Percentiles rank a stretch among this genome's conserved stretches.
Conservation (phyloP, 2,329 filamentous ascomycete species). For the Exophiala spinifera region DNA sequence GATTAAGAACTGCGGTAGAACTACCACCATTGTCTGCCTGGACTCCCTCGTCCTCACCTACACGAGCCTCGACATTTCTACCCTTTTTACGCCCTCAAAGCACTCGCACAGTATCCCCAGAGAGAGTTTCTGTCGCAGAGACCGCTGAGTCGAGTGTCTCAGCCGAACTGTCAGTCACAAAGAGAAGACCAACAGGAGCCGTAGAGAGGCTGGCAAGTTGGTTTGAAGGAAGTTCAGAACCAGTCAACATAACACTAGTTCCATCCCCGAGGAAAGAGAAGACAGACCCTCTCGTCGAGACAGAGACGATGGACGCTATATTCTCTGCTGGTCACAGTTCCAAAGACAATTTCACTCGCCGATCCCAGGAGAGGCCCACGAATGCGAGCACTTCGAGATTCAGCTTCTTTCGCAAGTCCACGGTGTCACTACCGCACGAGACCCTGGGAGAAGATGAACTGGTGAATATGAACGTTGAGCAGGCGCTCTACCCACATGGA, state of each 20-base stretch:
- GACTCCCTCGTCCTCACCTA: constrained; percentile 23
- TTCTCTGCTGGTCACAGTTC: constrained; percentile 21
- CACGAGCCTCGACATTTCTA: constrained; percentile 26
- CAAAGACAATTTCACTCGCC: constrained; percentile 21
- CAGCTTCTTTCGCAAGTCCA: constrained; percentile 43
- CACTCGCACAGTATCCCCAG: constrained; percentile 25
- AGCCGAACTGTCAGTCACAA: constrained; percentile 11
- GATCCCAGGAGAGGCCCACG: constrained; percentile 30
- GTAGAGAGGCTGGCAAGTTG: constrained; percentile 42
- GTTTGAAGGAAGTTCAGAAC: constrained; percentile 53
- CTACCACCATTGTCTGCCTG: constrained; percentile 24
- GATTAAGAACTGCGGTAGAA: constrained; percentile 24
- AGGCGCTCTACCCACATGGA: constrained; percentile 53
- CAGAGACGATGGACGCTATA: constrained; percentile 18
- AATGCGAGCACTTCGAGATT: constrained; percentile 38
- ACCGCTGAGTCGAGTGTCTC: constrained; percentile 10
- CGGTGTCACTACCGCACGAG: constrained; percentile 30
- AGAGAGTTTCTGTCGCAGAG: constrained; percentile 17
- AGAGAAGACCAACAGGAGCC: constrained; percentile 15
- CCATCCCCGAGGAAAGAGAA: constrained; percentile 32
- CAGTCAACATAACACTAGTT: constrained; percentile 46
- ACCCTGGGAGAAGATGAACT: constrained; percentile 49
- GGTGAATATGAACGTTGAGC: constrained; percentile 53
- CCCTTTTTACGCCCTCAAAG: constrained; percentile 25
- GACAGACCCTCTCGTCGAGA: constrained; percentile 21